Base-by-base conservation (phyloP, 306 rosid genomes). In the Quercus ilex region DNA sequence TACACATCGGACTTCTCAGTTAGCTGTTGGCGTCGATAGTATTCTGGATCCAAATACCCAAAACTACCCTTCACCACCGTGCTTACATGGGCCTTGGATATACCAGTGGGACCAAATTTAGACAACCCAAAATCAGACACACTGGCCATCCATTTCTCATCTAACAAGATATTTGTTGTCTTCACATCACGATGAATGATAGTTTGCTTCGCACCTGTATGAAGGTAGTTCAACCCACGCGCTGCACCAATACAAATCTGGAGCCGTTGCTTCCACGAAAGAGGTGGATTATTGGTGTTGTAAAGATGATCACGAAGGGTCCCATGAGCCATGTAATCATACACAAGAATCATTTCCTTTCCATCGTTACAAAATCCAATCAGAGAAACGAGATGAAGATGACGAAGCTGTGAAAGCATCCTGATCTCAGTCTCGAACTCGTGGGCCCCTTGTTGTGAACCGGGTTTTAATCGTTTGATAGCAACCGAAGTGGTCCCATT, bases 391-490 rank as follows among this genome's bases (percentile, higher is more conserved):
- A 86, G 73, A 74, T 86, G 70, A 4, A 74, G 80, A 5, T 86
- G 89, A 1, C 82, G 84, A 28, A 86, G 76, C 15, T 9, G 10
- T 11, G 65, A 59, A 4, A 59, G 30, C 65, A 23, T 9, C 15
- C 25, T 1, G 30, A 86, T 86, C 78, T 85, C 88, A 0, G 85
- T 87, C 43, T 70, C 64, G 56, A 87, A 87, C 79, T 84, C 88
- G 5, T 31, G 67, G 7, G 79, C 77, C 4, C 90, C 90, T 4
- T 84, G 88, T 0, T 78, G 67, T 1, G 90, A 87, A 28, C 79
- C 84, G 0, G 86, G 73, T 55, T 87, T 87, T 35, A 87, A 70
- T 0, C 85, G 79, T 74, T 85, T 85, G 74, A 85, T 59, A 0
- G 88, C 86, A 7, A 85, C 74, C 0, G 41, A 14, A 6, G 75